phyloP scores from a whole-genome alignment of 345 rosid species.

The Citrus australasica region DNA sequence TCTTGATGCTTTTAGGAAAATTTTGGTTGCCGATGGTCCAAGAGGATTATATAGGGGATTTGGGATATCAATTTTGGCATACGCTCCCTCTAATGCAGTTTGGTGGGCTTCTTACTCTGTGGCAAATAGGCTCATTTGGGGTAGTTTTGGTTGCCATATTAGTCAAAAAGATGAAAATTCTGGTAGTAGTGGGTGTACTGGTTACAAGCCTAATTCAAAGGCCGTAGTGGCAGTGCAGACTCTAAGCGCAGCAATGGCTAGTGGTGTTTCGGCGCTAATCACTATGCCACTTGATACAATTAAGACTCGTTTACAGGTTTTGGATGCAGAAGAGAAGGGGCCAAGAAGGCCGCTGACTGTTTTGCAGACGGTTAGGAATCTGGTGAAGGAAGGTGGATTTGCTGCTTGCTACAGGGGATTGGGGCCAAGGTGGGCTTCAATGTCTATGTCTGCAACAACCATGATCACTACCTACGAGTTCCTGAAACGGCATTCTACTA shows the following conservation, averaged over 20 bases:
- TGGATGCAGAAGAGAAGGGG: conserved; percentile 71
- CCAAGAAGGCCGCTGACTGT: conserved; percentile 56
- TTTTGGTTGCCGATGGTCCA: conserved; percentile 65
- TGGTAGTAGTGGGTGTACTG: conserved; percentile 7
- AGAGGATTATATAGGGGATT: conserved; percentile 90
- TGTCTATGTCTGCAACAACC: conserved; percentile 82
- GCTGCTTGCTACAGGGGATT: conserved; percentile 80
- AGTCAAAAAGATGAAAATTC: conserved; percentile 26
- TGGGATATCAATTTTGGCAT: conserved; percentile 87
- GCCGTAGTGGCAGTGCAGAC: conserved; percentile 58
- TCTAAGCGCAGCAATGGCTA: conserved; percentile 74
- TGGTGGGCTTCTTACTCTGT: conserved; percentile 99
- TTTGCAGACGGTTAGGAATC: conserved; percentile 48
- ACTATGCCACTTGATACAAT: conserved; percentile 89
- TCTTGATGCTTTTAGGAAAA: conserved; percentile 77
- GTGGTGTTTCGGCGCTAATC: conserved; percentile 71
- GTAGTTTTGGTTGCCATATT: conserved; percentile 33
- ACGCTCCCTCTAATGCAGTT: conserved; percentile 92
- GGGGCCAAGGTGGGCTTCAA: conserved; percentile 95
- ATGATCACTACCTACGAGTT: conserved; percentile 91
- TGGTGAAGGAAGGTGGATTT: conserved; percentile 75
- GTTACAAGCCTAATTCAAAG: conserved; percentile 38
- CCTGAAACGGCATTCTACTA: conserved; percentile 70
- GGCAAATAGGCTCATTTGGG: conserved; percentile 59
- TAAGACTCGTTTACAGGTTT: conserved; percentile 80